A percentile compares a stretch with the other conserved stretches of the same genome.
Conservation (phyloP, 2,329 filamentous ascomycete genomes). For the Chaetomium globosum region DNA sequence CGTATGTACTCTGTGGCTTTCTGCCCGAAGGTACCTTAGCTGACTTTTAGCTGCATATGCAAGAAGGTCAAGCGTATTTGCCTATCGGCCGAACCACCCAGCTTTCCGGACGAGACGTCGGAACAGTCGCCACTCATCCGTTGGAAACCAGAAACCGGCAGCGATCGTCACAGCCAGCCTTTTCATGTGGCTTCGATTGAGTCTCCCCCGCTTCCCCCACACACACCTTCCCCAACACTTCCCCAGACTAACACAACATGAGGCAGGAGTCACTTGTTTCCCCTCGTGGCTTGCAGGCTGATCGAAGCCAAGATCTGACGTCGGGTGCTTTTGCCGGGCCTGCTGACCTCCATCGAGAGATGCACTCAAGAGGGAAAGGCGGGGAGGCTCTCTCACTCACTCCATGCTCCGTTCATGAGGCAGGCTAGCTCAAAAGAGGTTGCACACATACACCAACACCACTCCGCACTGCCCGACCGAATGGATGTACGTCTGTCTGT, state of each 20-base stretch:
- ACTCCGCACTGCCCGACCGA: neutral
- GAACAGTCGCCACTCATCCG: constrained; percentile 32
- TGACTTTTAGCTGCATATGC: constrained; percentile 27
- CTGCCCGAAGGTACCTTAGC: neutral
- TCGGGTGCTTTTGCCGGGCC: constrained; percentile 24
- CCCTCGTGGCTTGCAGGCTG: constrained; percentile 25
- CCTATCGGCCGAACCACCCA: constrained; percentile 29
- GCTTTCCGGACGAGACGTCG: constrained; percentile 28
- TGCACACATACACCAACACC: neutral
- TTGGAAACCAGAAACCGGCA: constrained; percentile 13
- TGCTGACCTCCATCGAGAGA: constrained; percentile 13
- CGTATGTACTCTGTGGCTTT: neutral
- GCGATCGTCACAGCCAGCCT: constrained; percentile 16
- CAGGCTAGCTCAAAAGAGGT: neutral
- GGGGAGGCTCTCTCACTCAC: neutral
- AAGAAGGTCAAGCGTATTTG: constrained; percentile 19
- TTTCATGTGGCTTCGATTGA: constrained; percentile 20
- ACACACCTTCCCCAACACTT: constrained; percentile 15
- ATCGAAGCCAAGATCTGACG: constrained; percentile 23
- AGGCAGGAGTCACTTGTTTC: constrained; percentile 15
- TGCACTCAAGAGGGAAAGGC: neutral
- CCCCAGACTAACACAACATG: constrained; percentile 22
- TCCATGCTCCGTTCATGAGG: too few relatives aligned
- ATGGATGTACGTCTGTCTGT: neutral
- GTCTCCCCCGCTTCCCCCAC: constrained; percentile 2